Evolutionary conservation across 805 yeast genomes (phyloP), one percentile per base, ranked within the genome.

Genomic region (Candida insectorum): DNA sequence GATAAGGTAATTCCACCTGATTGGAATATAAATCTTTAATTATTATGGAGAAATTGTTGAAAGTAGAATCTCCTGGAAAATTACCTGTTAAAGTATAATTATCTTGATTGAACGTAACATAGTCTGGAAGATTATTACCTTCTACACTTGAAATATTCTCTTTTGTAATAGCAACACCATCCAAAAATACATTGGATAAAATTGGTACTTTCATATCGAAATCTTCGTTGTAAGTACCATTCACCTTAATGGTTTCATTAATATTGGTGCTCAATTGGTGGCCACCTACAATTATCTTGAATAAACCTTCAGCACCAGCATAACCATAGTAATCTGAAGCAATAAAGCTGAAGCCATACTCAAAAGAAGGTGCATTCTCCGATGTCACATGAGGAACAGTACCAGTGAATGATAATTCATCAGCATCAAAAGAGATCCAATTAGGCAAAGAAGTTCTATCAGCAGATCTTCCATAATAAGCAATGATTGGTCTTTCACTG

Each of bases 381-480:
- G 96, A 85, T 45, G 85, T 82, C 20, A 85, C 85, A 6, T 82
- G 68, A 8, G 98, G 98, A 1, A 96, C 91, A 1, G 81, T 80
- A 20, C 98, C 98, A 26, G 77, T 69, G 58, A 88, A 91, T 14
- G 84, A 73, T 43, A 86, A 62, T 24, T 69, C 65, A 34, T 65
- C 63, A 4, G 72, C 49, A 50, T 87, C 80, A 52, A 91, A 93
- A 34, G 62, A 58, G 32, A 87, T 65, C 97, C 98, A 93, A 51
- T 77, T 81, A 24, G 98, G 98, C 36, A 93, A 68, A 3, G 98
- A 91, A 1, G 95, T 75, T 52, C 89, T 76, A 55, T 85, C 87
- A 10, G 69, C 60, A n/a, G 89, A 77, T 43, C 83, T 73, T 14
- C 96, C 96, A 51, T 85, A 84, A 60, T 83, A 86, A 6, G 81